phyloP scores from a whole-genome alignment of 2,329 filamentous ascomycete species.

The Colletotrichum noveboracense region DNA sequence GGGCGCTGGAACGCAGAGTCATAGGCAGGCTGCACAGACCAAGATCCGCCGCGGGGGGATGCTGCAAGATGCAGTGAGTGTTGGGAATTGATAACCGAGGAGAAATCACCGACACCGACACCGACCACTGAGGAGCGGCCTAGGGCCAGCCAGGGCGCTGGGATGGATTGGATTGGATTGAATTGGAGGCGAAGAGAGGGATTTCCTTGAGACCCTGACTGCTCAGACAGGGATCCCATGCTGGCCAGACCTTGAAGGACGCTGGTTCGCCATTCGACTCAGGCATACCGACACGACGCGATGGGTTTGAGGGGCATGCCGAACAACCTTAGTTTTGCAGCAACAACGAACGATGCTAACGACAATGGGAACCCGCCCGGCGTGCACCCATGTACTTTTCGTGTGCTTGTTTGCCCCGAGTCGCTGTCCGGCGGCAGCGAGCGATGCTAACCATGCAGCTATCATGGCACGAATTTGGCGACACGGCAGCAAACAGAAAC shows the following conservation, averaged over 20 bases:
- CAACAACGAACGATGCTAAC: background rate
- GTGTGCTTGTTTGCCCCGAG: background rate
- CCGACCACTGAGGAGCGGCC: background rate
- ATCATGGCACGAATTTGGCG: background rate
- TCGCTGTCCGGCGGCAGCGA: background rate
- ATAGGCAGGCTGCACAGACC: background rate
- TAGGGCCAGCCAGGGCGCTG: background rate
- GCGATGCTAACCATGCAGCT: background rate
- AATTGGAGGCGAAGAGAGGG: background rate
- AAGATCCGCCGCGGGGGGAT: background rate
- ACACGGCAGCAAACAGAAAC: background rate
- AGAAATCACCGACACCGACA: background rate
- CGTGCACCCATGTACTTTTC: background rate
- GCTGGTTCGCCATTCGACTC: slow-evolving; percentile 3
- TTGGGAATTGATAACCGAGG: background rate
- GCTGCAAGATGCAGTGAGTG: background rate
- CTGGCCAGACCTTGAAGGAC: background rate
- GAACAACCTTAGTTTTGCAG: slow-evolving; percentile 5
- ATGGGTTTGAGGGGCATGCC: slow-evolving; percentile 1
- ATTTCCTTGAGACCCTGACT: background rate
- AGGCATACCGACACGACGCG: slow-evolving; percentile 7
- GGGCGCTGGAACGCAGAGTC: background rate
- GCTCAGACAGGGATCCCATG: background rate
- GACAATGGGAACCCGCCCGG: background rate
- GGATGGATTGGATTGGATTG: background rate